Percentiles rank a stretch among this genome's conserved stretches.
Conservation (phyloP, 345 rosid genomes). For the Eucalyptus marginata region DNA sequence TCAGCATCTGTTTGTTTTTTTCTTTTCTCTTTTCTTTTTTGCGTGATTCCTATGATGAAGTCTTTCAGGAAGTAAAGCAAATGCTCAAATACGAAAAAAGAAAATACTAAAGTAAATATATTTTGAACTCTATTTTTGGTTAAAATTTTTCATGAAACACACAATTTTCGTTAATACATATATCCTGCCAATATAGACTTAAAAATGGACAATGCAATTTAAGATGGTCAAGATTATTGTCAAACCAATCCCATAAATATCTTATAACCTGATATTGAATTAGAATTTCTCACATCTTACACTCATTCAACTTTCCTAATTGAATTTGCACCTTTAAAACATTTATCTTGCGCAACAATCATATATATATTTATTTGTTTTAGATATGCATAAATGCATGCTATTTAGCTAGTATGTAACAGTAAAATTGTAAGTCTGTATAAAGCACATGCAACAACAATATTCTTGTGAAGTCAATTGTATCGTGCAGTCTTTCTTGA, state of each 20-base stretch:
- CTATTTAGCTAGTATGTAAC: not conserved
- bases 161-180: no score
- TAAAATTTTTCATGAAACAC: rapidly evolving
- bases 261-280: no score
- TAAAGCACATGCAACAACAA: not conserved
- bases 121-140: no score
- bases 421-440: not conserved
- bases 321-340: not conserved
- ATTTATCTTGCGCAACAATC: no score
- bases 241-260: not conserved
- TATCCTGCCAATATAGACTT: no score
- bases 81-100: not conserved
- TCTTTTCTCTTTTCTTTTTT: no score
- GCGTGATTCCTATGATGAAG: not conserved
- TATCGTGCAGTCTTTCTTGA: rapidly evolving
- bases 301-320: not conserved
- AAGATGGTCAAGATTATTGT: no score
- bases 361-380: no score
- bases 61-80: not conserved
- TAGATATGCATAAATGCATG: rapidly evolving
- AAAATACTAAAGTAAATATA: no score
- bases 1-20: constrained; percentile 30
- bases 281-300: not conserved
- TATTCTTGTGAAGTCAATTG: no score
- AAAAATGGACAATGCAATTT: no score